Conservation (phyloP, 192 early-diverging fungal species). For the Cladochytrium replicatum region DNA sequence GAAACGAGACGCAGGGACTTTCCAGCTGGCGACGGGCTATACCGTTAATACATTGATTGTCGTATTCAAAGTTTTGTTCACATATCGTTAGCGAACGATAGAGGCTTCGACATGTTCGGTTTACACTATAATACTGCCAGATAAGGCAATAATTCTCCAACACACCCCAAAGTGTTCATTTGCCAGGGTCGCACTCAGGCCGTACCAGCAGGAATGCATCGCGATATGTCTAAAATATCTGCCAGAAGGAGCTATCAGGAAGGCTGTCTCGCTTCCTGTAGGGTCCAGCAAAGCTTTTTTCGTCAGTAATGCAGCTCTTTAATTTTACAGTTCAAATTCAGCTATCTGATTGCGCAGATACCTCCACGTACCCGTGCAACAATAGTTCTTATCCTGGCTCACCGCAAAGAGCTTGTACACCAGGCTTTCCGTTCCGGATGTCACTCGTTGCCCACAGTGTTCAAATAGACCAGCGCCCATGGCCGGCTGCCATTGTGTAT, state of each 20-base stretch:
- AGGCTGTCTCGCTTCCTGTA: slow-evolving; percentile 64
- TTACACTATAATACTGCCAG: no score
- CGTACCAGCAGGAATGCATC: slow-evolving; percentile 86
- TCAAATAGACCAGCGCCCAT: slow-evolving; percentile 43
- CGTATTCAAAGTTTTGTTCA: no score
- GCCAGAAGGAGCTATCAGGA: slow-evolving; percentile 47
- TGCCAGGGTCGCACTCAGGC: no score
- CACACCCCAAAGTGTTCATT: no score
- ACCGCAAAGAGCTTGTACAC: slow-evolving; percentile 75
- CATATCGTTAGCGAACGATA: no score
- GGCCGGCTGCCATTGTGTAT: background rate
- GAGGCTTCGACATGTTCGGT: no score
- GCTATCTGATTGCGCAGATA: slow-evolving; percentile 65
- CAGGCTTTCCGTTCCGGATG: slow-evolving; percentile 68
- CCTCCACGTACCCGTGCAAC: slow-evolving; percentile 51
- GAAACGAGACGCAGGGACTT: no score
- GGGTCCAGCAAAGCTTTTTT: slow-evolving; percentile 76
- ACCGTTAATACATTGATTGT: no score
- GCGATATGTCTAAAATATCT: slow-evolving; percentile 47
- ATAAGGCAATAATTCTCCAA: no score
- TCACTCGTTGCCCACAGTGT: slow-evolving; percentile 55
- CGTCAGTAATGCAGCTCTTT: background rate
- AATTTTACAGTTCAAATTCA: slow-evolving; percentile 55
- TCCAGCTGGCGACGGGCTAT: no score
- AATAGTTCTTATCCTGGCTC: slow-evolving; percentile 77